A percentile compares a stretch with the other conserved stretches of the same genome.
Conservation (phyloP, 208 protist genomes). For the Trypanosoma conorhini region DNA sequence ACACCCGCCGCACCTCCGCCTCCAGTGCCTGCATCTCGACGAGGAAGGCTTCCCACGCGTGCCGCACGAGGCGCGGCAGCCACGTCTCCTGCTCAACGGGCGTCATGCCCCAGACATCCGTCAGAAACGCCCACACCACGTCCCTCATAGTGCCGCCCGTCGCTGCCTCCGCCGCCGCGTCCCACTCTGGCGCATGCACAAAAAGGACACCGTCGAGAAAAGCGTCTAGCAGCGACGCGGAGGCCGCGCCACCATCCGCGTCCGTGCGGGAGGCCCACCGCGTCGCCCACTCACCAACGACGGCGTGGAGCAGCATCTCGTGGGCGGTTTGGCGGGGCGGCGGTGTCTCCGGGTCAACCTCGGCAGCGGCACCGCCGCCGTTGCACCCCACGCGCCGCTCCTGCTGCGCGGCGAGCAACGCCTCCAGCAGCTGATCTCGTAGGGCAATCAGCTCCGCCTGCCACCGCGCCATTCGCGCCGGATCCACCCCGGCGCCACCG, state of each 20-base stretch:
- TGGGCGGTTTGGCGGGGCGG: not conserved
- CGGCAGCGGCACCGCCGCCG: not conserved
- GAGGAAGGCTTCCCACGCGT: slow-evolving; percentile 20
- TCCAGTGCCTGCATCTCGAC: slow-evolving; percentile 14
- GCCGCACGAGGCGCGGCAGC: slow-evolving; percentile 12
- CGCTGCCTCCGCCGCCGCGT: not conserved
- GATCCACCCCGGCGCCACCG: not conserved
- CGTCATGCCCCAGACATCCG: slow-evolving; percentile 20
- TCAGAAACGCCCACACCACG: slow-evolving; percentile 13
- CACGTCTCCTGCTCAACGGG: slow-evolving; percentile 17
- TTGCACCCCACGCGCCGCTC: not conserved
- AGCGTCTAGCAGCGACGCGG: slow-evolving; percentile 16
- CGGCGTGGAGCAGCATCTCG: slow-evolving; percentile 14
- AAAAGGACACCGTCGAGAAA: slow-evolving; percentile 23
- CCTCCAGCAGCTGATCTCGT: slow-evolving; percentile 10
- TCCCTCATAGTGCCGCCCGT: slow-evolving; percentile 1
- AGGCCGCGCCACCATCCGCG: not conserved
- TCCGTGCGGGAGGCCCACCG: not conserved
- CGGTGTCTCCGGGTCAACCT: not conserved
- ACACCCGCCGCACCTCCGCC: slow-evolving; percentile 11
- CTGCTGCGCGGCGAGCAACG: slow-evolving; percentile 9
- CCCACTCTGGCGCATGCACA: slow-evolving; percentile 14
- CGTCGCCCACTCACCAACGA: slow-evolving; percentile 19
- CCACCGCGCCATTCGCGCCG: not conserved
- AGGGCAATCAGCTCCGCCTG: slow-evolving; percentile 10